Conservation (phyloP, 2,329 filamentous ascomycete genomes). For the Cadophora malorum region DNA sequence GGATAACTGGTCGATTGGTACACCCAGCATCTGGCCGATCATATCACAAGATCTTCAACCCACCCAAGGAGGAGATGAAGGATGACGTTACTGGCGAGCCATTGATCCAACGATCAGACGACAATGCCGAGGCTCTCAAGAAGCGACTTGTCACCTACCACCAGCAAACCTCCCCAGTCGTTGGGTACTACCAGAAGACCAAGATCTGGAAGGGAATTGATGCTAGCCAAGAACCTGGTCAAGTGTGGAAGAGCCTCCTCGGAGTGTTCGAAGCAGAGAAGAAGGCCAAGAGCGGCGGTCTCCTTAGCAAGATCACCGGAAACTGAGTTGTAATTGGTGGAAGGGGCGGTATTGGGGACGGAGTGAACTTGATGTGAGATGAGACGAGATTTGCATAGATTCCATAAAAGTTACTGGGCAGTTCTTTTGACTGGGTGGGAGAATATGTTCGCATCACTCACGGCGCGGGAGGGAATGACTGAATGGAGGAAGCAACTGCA, state of each 20-base stretch:
- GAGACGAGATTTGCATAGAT: slow-evolving; percentile 42
- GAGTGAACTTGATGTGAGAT: background rate
- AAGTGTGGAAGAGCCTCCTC: slow-evolving; percentile 94
- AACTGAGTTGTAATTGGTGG: slow-evolving; percentile 31
- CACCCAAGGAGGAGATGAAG: slow-evolving; percentile 90
- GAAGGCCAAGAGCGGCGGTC: slow-evolving; percentile 42
- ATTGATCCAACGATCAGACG: slow-evolving; percentile 92
- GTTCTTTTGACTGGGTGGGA: slow-evolving; percentile 32
- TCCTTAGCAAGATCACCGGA: slow-evolving; percentile 46
- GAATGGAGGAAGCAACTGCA: slow-evolving; percentile 29
- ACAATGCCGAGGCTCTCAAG: slow-evolving; percentile 94
- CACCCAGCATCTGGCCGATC: slow-evolving; percentile 95
- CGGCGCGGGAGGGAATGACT: slow-evolving; percentile 8
- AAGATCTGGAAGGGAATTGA: slow-evolving; percentile 97
- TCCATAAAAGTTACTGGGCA: slow-evolving; percentile 38
- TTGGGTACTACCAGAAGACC: slow-evolving; percentile 95
- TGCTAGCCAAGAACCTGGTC: slow-evolving; percentile 92
- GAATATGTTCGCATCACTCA: slow-evolving; percentile 36
- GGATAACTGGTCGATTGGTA: slow-evolving; percentile 94
- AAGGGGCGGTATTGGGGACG: slow-evolving; percentile 9
- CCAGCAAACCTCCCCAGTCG: slow-evolving; percentile 89
- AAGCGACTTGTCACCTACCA: slow-evolving; percentile 96
- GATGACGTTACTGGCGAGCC: slow-evolving; percentile 98
- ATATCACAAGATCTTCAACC: slow-evolving; percentile 99
- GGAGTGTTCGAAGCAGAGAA: slow-evolving; percentile 77